Base-by-base conservation (phyloP, 768 basidiomycete species). In the Punctularia strigosozonata region DNA sequence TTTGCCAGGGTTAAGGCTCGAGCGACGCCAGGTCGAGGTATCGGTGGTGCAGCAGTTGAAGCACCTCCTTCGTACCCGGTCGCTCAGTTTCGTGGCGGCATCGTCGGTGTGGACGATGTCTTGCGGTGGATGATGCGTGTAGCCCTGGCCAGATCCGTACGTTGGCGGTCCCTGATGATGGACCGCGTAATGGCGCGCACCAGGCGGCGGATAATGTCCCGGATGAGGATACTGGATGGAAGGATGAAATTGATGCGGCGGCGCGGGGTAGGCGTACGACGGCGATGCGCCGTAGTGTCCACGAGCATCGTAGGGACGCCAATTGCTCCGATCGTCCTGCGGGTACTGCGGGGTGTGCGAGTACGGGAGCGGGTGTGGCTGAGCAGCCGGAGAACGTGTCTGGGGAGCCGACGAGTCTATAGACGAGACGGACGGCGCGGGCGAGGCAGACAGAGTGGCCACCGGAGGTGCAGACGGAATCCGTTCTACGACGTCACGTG, bases 31-130 rank as follows among this genome's bases (percentile, higher is more conserved):
- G 19, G 83, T 86, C 36, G 77, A 79, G 23, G 85, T 86, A 46
- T 87, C 84, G 12, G 84, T 85, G 19, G 83, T 86, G 54, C 79
- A 78, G 57, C 84, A 87, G 54, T 87, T 87, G 69, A 80, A 86
- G 57, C 84, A 87, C 34, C 82, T 63, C 25, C 84, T 60, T 20
- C 84, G 69, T 36, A 87, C 78, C 28, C 81, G 69, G 52, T 85
- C 80, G 51, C 74, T 79, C 40, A 86, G 65, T 59, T 87, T 87
- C 1, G 82, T 85, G 1, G 81, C 71, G 0, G 84, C 84, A 47
- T 87, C 84, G 55, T 84, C 80, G 1, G 84, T 86, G 58, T 78
- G 63, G 22, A 66, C 58, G 41, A 69, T 59, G 32, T 60, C 43
- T 36, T 58, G 60, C 21, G 58, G 55, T 26, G 47, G 56, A 41